Evolutionary conservation across 345 rosid genomes (phyloP), one percentile per base, ranked within the genome.

Genomic region (Cardamine occulta): DNA sequence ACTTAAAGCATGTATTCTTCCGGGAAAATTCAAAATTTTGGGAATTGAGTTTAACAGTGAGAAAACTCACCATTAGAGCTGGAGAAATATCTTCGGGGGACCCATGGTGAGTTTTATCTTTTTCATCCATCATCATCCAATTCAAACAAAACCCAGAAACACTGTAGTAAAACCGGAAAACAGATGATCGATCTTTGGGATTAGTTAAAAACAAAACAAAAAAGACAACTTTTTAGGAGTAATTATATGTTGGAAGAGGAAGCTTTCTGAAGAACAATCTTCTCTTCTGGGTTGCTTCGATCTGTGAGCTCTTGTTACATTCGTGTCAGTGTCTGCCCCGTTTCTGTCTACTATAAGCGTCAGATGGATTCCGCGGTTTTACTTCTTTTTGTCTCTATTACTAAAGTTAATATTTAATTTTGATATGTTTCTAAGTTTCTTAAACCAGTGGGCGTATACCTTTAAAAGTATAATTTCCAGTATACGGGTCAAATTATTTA

Each of bases 21-120:
- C 5, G 7, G 31, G 19, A 19, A 45, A 57, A 21, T 10, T 48
- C 34, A 49, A 47, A 32, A 14, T 1, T 14, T 1, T 8, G 3
- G 19, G 24, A 57, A 49, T 19, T 17, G 73, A 74, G 48, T 32
- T 10, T 1, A 15, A 54, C n/a, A 53, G 10, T 31, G 57, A 67
- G 53, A 68, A 49, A 52, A 44, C 23, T 70, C 34, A 77, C 80
- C 76, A 44, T 35, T 24, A 13, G 35, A 76, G 80, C 18, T 56
- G 72, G 48, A 77, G 80, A 77, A 55, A 9, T 14, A 70, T 14
- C 76, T 45, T 77, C 44, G 47, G 28, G 48, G 42, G 79, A 51
- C 37, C 63, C 21, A 63, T 35, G 18, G 24, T 2, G 51, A 31
- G 34, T n/a, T 49, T 47, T 63, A 53, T 44, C 51, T 42, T 63